Evolutionary conservation across 1,139 yeast genomes (phyloP), one percentile per base, ranked within the genome.

Genomic region (Blastobotrys arbuscula): DNA sequence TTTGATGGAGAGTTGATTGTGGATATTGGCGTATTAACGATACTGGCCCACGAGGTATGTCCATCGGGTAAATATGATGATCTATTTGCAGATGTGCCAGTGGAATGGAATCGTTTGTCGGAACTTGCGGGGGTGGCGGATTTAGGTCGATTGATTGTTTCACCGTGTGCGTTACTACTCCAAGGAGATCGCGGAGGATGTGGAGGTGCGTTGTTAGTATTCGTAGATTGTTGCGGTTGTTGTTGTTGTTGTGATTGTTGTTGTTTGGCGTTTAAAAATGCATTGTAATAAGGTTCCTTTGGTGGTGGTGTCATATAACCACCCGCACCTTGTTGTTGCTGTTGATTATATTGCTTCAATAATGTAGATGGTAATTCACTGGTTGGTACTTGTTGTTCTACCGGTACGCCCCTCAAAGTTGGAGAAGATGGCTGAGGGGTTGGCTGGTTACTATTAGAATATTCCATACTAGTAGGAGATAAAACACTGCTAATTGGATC

Each of bases 401-500:
- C 42, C 6, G 38, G 6, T 28, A 20, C 16, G 7, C 16, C 31
- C 20, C 42, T 28, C 21, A 35, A 24, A 9, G 24, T 33, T 19
- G 38, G 43, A 3, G 42, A 39, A n/a, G 30, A 8, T 6, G 34
- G 35, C 34, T 41, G 48, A 23, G 52, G 47, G 28, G 52, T 53
- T n/a, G 52, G 50, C 39, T 54, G 54, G 30, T 46, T 50, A 35
- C 37, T 45, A n/a, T 35, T 46, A 10, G 53, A 45, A 18, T 50
- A 53, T 4, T 50, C 43, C 19, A 45, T 45, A 6, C 50, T 54
- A n/a, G 67, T 57, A n/a, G 67, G 66, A 16, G 65, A 57, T 28
- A 65, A 44, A 9, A 56, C 58, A 1, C 63, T 59, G 2, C 61
- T 50, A 39, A 61, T 44, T 2, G 65, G 62, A 50, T 64, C 67